Percentiles rank a stretch among this genome's conserved stretches.
Evolutionary conservation across 176 grass and related monocot species (phyloP).

Genomic region (Miscanthus lutarioriparius): DNA sequence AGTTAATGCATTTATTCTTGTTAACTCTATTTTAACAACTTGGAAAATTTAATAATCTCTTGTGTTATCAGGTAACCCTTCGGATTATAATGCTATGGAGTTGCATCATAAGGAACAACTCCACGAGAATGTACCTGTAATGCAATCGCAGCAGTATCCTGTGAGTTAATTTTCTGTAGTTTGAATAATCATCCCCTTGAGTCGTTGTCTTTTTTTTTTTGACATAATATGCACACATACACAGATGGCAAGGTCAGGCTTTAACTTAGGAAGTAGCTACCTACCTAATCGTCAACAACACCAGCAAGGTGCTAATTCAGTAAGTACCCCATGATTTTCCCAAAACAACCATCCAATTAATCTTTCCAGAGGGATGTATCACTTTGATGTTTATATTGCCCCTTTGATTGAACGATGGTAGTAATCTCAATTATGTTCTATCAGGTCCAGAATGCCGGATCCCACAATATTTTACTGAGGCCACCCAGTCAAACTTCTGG

Average conservation of each 20-base stretch:
- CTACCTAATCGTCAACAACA: constrained; percentile 80
- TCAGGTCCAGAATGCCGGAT: constrained; percentile 64
- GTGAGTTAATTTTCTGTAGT: constrained; percentile 52
- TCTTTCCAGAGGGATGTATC: constrained; percentile 47
- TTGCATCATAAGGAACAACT: constrained; percentile 97
- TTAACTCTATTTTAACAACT: constrained; percentile 1
- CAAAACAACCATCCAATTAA: constrained; percentile 39
- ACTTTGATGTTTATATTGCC: constrained; percentile 30
- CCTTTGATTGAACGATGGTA: constrained; percentile 22
- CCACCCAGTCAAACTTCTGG: constrained; percentile 63
- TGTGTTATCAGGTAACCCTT: constrained; percentile 59
- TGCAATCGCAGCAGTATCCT: constrained; percentile 83
- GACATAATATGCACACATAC: constrained; percentile 28
- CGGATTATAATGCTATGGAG: constrained; percentile 81
- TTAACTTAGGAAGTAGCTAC: constrained; percentile 79
- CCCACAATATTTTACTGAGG: constrained; percentile 73
- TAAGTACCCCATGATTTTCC: constrained; percentile 52
- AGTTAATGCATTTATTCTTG: background rate
- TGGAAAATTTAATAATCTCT: constrained; percentile 10
- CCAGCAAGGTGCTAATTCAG: constrained; percentile 72
- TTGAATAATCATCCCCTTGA: constrained; percentile 20
- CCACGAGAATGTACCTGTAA: constrained; percentile 80
- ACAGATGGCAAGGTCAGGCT: constrained; percentile 87
- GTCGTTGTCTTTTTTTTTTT: constrained; percentile 21
- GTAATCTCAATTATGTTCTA: constrained; percentile 48